Base-by-base conservation (phyloP, 805 yeast species). In the Sungouiozyma ichnusensis region DNA sequence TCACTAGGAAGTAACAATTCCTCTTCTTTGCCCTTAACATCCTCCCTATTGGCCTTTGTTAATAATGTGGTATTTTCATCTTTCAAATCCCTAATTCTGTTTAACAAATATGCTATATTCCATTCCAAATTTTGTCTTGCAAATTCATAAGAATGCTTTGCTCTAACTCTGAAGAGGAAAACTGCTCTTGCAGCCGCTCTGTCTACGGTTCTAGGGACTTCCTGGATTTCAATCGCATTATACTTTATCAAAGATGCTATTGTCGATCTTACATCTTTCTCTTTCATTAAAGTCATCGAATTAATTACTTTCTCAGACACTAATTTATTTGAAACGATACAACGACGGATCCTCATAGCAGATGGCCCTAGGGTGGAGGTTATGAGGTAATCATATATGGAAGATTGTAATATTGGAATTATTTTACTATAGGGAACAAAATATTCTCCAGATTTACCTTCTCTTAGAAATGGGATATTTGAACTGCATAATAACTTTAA, bases 171-270 rank as follows among this genome's bases (percentile, higher is more conserved):
- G 70, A 86, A 92, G 29, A 88, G 71, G 57, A 77, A 92, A 20
- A 84, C 81, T 1, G 97, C 81, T 50, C 95, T 77, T 34, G 85
- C 78, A 0, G 97, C 95, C 2, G 94, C 88, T 50, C 97, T 73
- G 59, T 92, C 97, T 18, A 78, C 80, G 7, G 95, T 81, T 53
- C 90, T 76, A 11, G 97, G 97, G 20, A 92, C 82, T 64, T 92
- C 98, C 63, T 90, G 97, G 32, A 88, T 72, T 57, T 90, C 95
- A 16, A 88, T 66, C 16, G 84, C 73, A 47, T 88, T 86, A 48
- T 77, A 71, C 41, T 73, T 74, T 20, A 84, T 73, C 41, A 92
- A 65, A 29, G 75, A 73, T 37, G 81, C 74, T 36, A 87, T 65
- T 36, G 81, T 77, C 33, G 79, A 77, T 43, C 96, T 71, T 7